Conservation (phyloP, 352 stramenopile genomes). For the Phytophthora cajani region DNA sequence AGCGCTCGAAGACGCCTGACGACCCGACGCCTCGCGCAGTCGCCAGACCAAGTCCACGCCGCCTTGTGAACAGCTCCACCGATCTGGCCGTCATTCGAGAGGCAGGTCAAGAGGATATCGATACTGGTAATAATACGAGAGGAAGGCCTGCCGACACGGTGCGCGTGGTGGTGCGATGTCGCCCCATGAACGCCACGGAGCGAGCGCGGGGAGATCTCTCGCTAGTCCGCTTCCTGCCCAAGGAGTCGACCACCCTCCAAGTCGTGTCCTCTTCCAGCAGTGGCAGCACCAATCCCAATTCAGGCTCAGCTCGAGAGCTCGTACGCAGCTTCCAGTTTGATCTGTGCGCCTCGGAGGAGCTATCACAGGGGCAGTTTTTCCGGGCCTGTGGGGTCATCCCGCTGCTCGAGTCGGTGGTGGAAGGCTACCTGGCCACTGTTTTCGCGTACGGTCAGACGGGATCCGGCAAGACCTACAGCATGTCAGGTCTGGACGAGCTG, state of each 20-base stretch:
- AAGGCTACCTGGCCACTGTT: conserved; percentile 76
- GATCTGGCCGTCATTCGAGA: conserved; percentile 16
- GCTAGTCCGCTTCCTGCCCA: conserved; percentile 61
- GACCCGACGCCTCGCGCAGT: background rate
- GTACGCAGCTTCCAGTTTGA: conserved; percentile 84
- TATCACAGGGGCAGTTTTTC: conserved; percentile 75
- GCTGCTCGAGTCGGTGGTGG: conserved; percentile 69
- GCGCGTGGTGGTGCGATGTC: conserved; percentile 68
- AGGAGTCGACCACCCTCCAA: conserved; percentile 59
- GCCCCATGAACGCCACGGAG: conserved; percentile 66
- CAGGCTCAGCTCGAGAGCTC: conserved; percentile 50
- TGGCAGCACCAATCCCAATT: conserved; percentile 18
- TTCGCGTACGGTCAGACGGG: conserved; percentile 77
- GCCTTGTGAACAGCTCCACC: conserved; percentile 3
- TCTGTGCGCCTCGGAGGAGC: conserved; percentile 67
- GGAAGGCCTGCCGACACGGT: conserved; percentile 38
- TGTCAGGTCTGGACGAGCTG: conserved; percentile 80
- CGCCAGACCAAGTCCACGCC: conserved; percentile 12
- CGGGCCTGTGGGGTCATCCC: conserved; percentile 57
- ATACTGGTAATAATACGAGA: no score
- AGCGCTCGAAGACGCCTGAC: conserved; percentile 13
- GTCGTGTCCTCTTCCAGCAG: conserved; percentile 49
- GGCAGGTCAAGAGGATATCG: background rate
- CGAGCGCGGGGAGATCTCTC: conserved; percentile 53
- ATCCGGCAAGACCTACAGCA: conserved; percentile 80